Evolutionary conservation across 1,139 yeast species (phyloP), one percentile per base, ranked within the genome.

Genomic region (Zygosaccharomyces sapae): DNA sequence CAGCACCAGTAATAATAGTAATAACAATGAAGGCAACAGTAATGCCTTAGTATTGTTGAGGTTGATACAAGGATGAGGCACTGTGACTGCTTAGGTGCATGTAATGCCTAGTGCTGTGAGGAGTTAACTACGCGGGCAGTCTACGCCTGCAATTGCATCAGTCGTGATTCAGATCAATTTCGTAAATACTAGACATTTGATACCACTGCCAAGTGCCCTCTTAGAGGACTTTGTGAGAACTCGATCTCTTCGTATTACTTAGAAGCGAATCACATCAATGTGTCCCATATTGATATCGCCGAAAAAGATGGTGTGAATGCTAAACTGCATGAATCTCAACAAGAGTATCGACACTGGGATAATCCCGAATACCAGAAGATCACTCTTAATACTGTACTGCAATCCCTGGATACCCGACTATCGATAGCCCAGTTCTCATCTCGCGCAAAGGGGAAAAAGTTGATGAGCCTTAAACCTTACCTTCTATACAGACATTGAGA

Each of bases 371-470:
- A 31, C 13, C 7, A 29, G 6, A 29, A 29, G 13, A 10, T 5
- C 9, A 18, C 7, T 22, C 25, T 22, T 22, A 5, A 22, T 22
- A 22, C 8, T 22, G 25, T 22, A 5, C 5, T 22, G 7, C 25
- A n/a, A n/a, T n/a, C n/a, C n/a, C n/a, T n/a, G n/a, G 25, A 7
- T 6, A 22, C 7, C 25, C 7, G 25, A 22, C 25, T 22, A 22
- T 6, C 7, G 34, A 12, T 13, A 31, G 9, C 13, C 16, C 4
- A 29, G 34, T 12, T 13, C 10, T 13, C 34, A 12, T 31, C 34
- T 31, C 34, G 34, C 34, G 40, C 40, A 37, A 24, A 22, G 31
- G 12, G 20, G 24, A 12, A 40, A 27, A 31, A 4, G 13, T 29
- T 16, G 25, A 22, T 5, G 19, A 24, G 3, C 9, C 27, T 24